Conservation (phyloP, 2,329 filamentous ascomycete genomes). For the Trichoderma sp. region DNA sequence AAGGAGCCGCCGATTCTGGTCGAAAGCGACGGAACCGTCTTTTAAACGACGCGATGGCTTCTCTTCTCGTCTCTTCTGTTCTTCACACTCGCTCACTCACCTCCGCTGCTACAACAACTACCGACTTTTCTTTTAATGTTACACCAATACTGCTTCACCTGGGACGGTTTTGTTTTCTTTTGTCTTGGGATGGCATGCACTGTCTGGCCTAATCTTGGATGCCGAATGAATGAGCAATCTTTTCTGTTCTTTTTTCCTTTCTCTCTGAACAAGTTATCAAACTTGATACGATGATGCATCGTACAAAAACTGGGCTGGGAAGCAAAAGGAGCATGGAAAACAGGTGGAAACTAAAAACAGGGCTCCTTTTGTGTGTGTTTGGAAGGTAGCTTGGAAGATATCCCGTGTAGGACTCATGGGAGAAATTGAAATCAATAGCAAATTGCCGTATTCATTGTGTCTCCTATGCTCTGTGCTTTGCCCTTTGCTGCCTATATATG, state of each 20-base stretch:
- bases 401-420: no score
- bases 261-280: neutral
- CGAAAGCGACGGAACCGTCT: conserved; percentile 93
- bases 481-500: no score
- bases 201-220: conserved; percentile 27
- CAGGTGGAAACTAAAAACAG: conserved; percentile 1
- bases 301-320: conserved; percentile 7
- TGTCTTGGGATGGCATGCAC: conserved; percentile 27
- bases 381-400: no score
- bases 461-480: no score
- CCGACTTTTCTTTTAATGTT: conserved; percentile 6
- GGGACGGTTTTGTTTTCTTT: neutral
- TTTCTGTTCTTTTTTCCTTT: neutral
- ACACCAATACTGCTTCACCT: conserved; percentile 1
- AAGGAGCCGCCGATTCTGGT: conserved; percentile 97
- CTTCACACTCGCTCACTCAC: conserved; percentile 1
- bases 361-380: no score
- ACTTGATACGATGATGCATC: conserved; percentile 16
- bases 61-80: neutral
- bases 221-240: conserved; percentile 21
- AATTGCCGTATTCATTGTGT: no score
- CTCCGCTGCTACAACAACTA: neutral
- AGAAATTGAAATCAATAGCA: no score
- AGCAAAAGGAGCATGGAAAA: neutral
- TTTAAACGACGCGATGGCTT: conserved; percentile 53